Conservation (phyloP, 768 basidiomycete species). For the Mycena vitilis region DNA sequence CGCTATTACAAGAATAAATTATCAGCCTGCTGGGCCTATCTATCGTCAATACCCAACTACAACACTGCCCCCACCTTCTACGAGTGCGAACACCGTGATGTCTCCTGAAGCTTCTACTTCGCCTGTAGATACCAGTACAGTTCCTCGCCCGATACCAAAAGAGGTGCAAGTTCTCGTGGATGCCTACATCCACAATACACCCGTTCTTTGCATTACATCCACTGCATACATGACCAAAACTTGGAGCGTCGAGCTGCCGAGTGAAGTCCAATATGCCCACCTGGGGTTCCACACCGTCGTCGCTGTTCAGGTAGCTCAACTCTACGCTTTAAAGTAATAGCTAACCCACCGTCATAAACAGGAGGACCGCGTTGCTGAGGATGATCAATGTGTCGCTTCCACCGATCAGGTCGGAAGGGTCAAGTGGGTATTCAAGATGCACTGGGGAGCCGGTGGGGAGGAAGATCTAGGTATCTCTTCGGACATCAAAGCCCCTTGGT, state of each 20-base stretch:
- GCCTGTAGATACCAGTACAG: background rate
- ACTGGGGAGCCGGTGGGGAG: conserved; percentile 66
- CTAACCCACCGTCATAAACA: conserved; percentile 23
- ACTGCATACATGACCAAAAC: conserved; percentile 39
- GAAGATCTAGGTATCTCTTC: conserved; percentile 42
- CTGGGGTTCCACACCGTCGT: conserved; percentile 62
- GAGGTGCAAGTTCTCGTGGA: conserved; percentile 58
- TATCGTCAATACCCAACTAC: background rate
- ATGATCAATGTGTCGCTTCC: conserved; percentile 3
- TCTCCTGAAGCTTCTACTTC: no score
- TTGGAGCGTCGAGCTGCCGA: conserved; percentile 48
- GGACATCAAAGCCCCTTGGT: conserved; percentile 43
- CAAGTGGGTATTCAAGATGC: conserved; percentile 58
- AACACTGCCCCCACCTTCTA: background rate
- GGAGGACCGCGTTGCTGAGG: conserved; percentile 36
- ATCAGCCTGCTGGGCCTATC: background rate
- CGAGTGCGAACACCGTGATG: background rate
- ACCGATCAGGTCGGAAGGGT: conserved; percentile 46
- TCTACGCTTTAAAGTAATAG: background rate
- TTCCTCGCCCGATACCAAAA: conserved; percentile 48
- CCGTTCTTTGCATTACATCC: conserved; percentile 56
- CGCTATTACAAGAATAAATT: background rate
- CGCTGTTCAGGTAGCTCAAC: conserved; percentile 49
- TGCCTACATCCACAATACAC: conserved; percentile 50
- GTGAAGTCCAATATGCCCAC: conserved; percentile 54